phyloP scores from a whole-genome alignment of 208 protist genomes.

The Leptomonas pyrrhocoris region DNA sequence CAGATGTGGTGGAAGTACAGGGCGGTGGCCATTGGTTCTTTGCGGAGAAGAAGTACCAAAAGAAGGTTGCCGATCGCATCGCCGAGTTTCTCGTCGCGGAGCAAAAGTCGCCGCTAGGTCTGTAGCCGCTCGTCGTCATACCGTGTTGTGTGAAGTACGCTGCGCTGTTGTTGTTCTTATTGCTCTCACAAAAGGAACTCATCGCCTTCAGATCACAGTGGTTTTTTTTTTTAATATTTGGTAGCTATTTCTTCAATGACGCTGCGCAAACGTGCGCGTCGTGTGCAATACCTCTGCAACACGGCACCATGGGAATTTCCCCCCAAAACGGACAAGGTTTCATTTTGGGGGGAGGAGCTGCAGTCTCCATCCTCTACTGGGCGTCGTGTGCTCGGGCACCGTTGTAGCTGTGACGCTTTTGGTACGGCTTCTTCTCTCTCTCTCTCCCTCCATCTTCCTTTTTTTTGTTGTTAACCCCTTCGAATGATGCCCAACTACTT shows the following conservation, averaged over 20 bases:
- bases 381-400: too few species aligned
- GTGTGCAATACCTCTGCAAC: too few species aligned
- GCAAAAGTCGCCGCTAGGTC: not conserved
- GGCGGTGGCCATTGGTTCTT: slow-evolving; percentile 86
- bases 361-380: not conserved
- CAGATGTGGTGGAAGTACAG: slow-evolving; percentile 62
- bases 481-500: too few species aligned
- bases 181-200: too few species aligned
- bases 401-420: too few species aligned
- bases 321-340: not conserved
- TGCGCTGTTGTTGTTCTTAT: not conserved
- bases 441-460: not conserved
- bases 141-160: too few species aligned
- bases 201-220: too few species aligned
- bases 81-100: slow-evolving; percentile 50
- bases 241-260: too few species aligned
- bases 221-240: too few species aligned
- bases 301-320: too few species aligned
- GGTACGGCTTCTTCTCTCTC: not conserved
- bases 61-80: slow-evolving; percentile 51
- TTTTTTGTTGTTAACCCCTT: slow-evolving; percentile 3
- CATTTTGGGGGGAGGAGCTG: not conserved
- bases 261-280: too few species aligned
- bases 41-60: slow-evolving; percentile 55
- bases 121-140: not conserved